phyloP scores from a whole-genome alignment of 2,329 filamentous ascomycete species.

The Calonectria pseudoturangicola region DNA sequence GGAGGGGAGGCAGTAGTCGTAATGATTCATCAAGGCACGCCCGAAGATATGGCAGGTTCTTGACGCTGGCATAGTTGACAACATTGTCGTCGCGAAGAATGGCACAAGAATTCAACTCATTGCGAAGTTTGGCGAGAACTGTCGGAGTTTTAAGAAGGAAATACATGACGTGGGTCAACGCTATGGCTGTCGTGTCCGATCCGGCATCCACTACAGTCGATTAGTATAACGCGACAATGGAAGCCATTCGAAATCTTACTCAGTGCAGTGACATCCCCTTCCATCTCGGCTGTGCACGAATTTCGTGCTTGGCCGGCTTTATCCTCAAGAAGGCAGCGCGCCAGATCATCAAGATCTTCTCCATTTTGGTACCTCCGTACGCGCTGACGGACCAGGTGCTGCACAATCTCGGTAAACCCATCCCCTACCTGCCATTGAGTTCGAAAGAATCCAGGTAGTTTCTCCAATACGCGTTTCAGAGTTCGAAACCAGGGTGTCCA shows the following conservation, averaged over 20 bases:
- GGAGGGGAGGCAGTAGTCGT: slow-evolving; percentile 57
- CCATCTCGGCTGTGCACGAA: slow-evolving; percentile 75
- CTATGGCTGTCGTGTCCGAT: slow-evolving; percentile 67
- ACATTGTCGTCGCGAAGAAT: slow-evolving; percentile 63
- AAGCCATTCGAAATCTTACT: background rate
- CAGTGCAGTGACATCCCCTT: slow-evolving; percentile 68
- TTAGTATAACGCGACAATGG: background rate
- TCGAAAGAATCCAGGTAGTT: slow-evolving; percentile 64
- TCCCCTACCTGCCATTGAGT: slow-evolving; percentile 52
- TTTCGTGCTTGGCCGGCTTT: slow-evolving; percentile 59
- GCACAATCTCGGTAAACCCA: slow-evolving; percentile 61
- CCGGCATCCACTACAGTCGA: slow-evolving; percentile 71
- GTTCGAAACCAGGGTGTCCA: slow-evolving; percentile 72
- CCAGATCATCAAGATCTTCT: slow-evolving; percentile 76
- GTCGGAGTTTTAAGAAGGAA: slow-evolving; percentile 68
- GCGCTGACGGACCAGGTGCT: slow-evolving; percentile 61
- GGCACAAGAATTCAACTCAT: slow-evolving; percentile 67
- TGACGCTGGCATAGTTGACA: slow-evolving; percentile 69
- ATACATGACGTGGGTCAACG: slow-evolving; percentile 72
- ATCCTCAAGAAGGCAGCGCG: slow-evolving; percentile 71
- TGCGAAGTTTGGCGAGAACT: slow-evolving; percentile 61
- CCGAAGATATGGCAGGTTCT: slow-evolving; percentile 70
- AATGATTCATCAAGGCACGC: slow-evolving; percentile 70
- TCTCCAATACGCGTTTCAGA: slow-evolving; percentile 66
- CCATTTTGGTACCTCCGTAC: slow-evolving; percentile 57